phyloP scores from a whole-genome alignment of 257 asterid genomes.

The Scutellaria minor region DNA sequence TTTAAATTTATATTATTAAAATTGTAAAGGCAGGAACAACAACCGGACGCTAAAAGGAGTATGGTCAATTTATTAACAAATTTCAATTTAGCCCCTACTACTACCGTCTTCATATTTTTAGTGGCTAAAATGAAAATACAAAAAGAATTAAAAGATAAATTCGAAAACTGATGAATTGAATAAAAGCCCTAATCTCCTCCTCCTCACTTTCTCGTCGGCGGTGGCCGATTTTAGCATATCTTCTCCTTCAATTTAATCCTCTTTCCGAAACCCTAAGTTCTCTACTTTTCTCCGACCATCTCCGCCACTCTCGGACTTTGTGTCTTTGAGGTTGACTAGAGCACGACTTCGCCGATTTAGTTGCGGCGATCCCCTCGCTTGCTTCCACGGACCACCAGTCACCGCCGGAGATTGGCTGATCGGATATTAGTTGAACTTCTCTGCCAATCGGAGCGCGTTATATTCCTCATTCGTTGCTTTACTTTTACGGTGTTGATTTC shows the following conservation, averaged over 20 bases:
- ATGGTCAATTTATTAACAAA: no score
- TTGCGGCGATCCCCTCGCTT: constrained; percentile 22
- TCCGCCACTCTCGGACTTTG: not conserved
- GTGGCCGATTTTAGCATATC: constrained; percentile 34
- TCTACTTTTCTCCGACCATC: constrained; percentile 24
- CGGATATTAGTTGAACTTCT: not conserved
- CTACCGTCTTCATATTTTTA: not conserved
- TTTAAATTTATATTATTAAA: no score
- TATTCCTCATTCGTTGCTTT: constrained; percentile 18
- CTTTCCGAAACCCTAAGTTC: not conserved
- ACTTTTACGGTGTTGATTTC: not conserved
- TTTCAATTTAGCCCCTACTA: no score
- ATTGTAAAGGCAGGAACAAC: no score
- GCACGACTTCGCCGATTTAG: constrained; percentile 27
- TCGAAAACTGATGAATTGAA: not conserved
- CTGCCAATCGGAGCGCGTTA: constrained; percentile 17
- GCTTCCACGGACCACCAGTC: constrained; percentile 20
- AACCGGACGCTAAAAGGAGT: no score
- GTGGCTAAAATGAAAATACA: not conserved
- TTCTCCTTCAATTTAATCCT: constrained; percentile 12
- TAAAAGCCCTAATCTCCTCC: constrained; percentile 41
- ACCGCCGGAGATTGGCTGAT: constrained; percentile 17
- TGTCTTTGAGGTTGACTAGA: constrained; percentile 18
- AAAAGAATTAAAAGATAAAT: not conserved
- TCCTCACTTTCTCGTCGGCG: constrained; percentile 40